Evolutionary conservation across 805 yeast genomes (phyloP).

Genomic region (Wickerhamiella kurtzmanii): DNA sequence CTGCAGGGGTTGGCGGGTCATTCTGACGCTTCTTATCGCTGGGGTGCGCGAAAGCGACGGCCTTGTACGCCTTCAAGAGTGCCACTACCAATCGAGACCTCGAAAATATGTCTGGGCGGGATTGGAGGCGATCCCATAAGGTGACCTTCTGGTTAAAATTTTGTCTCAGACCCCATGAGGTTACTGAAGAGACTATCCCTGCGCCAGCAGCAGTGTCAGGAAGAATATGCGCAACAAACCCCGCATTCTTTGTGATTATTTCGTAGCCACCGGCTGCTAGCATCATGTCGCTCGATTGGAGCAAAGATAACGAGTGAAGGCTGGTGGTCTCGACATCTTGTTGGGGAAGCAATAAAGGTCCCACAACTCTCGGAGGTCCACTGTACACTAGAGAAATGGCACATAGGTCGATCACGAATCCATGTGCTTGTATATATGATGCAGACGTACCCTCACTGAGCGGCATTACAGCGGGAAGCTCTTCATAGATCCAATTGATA

Average conservation of each 20-base stretch:
- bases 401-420: neutral
- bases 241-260: neutral
- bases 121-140: neutral
- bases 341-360: neutral
- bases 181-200: neutral
- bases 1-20: neutral
- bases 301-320: neutral
- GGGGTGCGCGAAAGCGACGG: neutral
- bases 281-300: constrained; percentile 1
- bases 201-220: neutral
- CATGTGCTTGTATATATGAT: neutral
- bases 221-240: neutral
- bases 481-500: neutral
- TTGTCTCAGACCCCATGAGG: neutral
- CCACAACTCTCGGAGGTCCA: neutral
- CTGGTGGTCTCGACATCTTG: no score
- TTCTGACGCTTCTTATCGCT: neutral
- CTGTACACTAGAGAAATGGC: neutral
- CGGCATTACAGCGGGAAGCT: neutral
- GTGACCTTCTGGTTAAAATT: no score
- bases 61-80: neutral
- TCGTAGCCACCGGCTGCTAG: neutral
- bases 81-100: neutral
- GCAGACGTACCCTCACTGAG: neutral
- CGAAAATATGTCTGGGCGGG: neutral